Percentiles rank a stretch among this genome's conserved stretches.
These are phyloP conservation scores for Cryphonectria naterciae DNA, from an alignment of 2,329 filamentous ascomycete genomes.

Conservation along the genomic window DNA sequence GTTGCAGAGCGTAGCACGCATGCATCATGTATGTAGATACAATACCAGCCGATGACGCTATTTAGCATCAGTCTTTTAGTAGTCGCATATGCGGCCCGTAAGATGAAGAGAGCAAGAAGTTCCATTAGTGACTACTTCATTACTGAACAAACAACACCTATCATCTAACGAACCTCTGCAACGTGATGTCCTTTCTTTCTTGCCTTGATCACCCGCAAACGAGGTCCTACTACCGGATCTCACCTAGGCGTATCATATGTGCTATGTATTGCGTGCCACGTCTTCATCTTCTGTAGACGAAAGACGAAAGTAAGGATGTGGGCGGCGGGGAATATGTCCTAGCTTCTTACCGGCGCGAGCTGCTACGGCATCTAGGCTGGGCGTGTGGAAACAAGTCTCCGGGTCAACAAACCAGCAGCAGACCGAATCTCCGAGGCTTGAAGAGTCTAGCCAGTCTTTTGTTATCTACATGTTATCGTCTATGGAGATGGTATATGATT, in stretches of 20 bases:
- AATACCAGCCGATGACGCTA: conserved; percentile 2
- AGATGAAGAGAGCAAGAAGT: neutral
- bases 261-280: neutral
- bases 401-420: neutral
- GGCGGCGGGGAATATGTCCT: neutral
- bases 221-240: neutral
- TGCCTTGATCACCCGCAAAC: neutral
- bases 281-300: neutral
- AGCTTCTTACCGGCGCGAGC: neutral
- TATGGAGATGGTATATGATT: too few species aligned
- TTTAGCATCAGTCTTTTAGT: neutral
- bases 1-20: conserved; percentile 3
- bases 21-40: conserved; percentile 11
- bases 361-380: neutral
- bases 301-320: neutral
- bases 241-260: neutral
- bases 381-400: neutral
- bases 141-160: neutral
- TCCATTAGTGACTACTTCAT: neutral
- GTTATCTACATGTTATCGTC: neutral
- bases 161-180: neutral
- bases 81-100: neutral
- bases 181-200: neutral
- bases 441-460: neutral
- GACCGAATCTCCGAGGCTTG: neutral